Conservation (phyloP, 306 rosid genomes). For the Quercus dentata region DNA sequence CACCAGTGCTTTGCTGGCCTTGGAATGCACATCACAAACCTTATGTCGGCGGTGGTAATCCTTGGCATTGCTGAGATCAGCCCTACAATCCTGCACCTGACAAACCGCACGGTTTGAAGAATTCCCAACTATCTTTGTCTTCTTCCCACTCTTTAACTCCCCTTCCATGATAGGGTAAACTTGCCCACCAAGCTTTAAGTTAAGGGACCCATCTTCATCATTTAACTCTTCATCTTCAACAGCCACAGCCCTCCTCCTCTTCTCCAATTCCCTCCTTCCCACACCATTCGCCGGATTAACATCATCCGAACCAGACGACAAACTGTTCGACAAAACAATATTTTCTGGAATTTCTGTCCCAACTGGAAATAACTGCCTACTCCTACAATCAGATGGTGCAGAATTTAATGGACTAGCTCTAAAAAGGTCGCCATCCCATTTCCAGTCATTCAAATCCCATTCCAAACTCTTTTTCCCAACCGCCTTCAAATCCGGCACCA, state of each 20-base stretch:
- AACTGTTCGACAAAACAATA: slow-evolving; percentile 46
- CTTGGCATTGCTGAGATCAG: slow-evolving; percentile 76
- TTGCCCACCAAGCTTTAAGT: slow-evolving; percentile 60
- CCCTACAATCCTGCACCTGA: slow-evolving; percentile 86
- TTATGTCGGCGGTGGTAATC: slow-evolving; percentile 81
- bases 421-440: slow-evolving; percentile 84
- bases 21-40: slow-evolving; percentile 85
- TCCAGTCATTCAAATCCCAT: slow-evolving; percentile 87
- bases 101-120: slow-evolving; percentile 58
- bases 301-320: slow-evolving; percentile 51
- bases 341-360: slow-evolving; percentile 43
- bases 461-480: slow-evolving; percentile 65
- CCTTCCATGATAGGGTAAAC: slow-evolving; percentile 56
- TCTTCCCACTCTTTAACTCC: slow-evolving; percentile 66
- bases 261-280: slow-evolving; percentile 64
- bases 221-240: slow-evolving; percentile 45
- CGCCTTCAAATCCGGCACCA: slow-evolving; percentile 45
- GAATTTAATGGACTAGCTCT: slow-evolving; percentile 59
- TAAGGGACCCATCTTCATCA: slow-evolving; percentile 55
- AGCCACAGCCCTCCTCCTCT: slow-evolving; percentile 50
- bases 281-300: slow-evolving; percentile 30
- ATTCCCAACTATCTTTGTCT: slow-evolving; percentile 57
- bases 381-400: slow-evolving; percentile 51
- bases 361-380: slow-evolving; percentile 52
- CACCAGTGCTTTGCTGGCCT: slow-evolving; percentile 69